Conservation (phyloP, 257 asterid species). For the Capsicum pubescens region DNA sequence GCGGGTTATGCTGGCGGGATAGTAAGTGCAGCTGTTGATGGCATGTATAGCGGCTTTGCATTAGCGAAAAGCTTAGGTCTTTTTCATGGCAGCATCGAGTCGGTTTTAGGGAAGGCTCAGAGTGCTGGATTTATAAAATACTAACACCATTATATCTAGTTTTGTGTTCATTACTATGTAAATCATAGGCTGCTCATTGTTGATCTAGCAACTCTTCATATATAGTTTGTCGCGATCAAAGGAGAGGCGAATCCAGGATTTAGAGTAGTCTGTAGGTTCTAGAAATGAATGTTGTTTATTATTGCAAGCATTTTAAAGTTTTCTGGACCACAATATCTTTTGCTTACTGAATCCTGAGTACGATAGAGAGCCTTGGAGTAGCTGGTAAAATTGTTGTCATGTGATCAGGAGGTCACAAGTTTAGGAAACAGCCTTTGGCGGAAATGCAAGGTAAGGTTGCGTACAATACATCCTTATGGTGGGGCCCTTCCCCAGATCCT, state of each 20-base stretch:
- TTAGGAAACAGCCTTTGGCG: too few species aligned
- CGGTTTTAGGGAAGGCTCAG: conserved; percentile 62
- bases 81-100: conserved; percentile 52
- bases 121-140: conserved; percentile 63
- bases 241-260: background rate
- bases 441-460: too few species aligned
- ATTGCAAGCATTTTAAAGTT: background rate
- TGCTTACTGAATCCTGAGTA: background rate
- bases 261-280: background rate
- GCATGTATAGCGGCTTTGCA: conserved; percentile 86
- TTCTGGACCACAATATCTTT: too few species aligned
- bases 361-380: too few species aligned
- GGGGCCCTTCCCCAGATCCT: too few species aligned
- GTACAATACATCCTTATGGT: too few species aligned
- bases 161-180: background rate
- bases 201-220: background rate
- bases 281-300: background rate
- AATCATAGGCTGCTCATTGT: background rate
- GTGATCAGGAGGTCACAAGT: too few species aligned
- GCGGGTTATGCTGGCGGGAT: conserved; percentile 98
- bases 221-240: background rate
- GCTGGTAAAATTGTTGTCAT: too few species aligned
- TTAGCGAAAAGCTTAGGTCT: conserved; percentile 76
- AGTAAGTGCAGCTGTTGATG: conserved; percentile 95
- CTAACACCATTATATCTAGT: conserved; percentile 30